Conservation (phyloP, 2,329 filamentous ascomycete species). For the Huntiella moniliformis region DNA sequence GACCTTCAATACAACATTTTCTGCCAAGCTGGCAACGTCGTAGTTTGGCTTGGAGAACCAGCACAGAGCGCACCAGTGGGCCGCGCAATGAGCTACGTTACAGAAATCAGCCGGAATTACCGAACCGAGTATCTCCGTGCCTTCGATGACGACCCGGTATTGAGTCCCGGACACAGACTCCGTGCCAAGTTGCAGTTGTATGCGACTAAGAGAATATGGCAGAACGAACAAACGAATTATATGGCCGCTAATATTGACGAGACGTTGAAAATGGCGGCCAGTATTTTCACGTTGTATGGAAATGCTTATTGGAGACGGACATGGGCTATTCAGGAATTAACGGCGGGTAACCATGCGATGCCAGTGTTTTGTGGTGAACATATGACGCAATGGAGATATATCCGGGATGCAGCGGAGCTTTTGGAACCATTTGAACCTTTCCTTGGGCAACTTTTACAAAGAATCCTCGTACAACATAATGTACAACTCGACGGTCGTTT, state of each 20-base stretch:
- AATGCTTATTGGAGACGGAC: constrained; percentile 8
- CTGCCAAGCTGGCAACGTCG: constrained; percentile 10
- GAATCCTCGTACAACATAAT: constrained; percentile 9
- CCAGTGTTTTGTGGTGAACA: constrained; percentile 9
- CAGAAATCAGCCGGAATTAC: constrained; percentile 9
- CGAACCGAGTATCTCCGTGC: constrained; percentile 8
- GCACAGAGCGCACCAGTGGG: constrained; percentile 7
- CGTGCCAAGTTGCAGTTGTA: constrained; percentile 9
- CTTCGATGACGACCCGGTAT: constrained; percentile 7
- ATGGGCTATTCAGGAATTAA: constrained; percentile 8
- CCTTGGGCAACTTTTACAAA: constrained; percentile 7
- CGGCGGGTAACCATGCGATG: constrained; percentile 1
- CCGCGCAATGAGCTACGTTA: constrained; percentile 7
- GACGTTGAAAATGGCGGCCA: constrained; percentile 9
- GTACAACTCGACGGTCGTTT: constrained; percentile 9
- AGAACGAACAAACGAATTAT: constrained; percentile 2
- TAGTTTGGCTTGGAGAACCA: constrained; percentile 13
- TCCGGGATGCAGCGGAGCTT: constrained; percentile 10
- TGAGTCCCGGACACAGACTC: constrained; percentile 7
- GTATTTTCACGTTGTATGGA: constrained; percentile 10
- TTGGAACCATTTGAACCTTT: constrained; percentile 7
- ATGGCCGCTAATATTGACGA: constrained; percentile 8
- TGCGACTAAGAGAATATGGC: constrained; percentile 7
- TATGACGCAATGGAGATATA: constrained; percentile 10
- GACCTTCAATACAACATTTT: constrained; percentile 11